Evolutionary conservation across 1,139 yeast genomes (phyloP).

Genomic region (Blastobotrys proliferans): DNA sequence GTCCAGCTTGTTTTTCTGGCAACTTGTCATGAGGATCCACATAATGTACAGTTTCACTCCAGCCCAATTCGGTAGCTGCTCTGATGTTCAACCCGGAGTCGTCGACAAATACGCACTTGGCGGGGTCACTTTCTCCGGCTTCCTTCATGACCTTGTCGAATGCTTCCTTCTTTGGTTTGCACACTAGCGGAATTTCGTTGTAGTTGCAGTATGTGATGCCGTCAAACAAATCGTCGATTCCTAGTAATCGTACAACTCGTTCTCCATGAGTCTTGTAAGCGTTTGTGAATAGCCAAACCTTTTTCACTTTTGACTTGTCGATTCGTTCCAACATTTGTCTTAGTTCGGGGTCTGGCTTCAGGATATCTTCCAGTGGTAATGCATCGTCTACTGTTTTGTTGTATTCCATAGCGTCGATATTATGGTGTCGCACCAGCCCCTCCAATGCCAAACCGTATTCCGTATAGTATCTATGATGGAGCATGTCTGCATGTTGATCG

Average conservation of each 20-base stretch:
- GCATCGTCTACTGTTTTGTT: constrained; percentile 89
- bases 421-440: constrained; percentile 79
- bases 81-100: constrained; percentile 33
- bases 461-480: constrained; percentile 73
- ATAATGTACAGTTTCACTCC: constrained; percentile 52
- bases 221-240: constrained; percentile 85
- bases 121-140: constrained; percentile 52
- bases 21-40: constrained; percentile 48
- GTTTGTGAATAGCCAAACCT: constrained; percentile 86
- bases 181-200: constrained; percentile 56
- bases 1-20: constrained; percentile 41
- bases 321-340: constrained; percentile 34
- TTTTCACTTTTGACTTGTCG: constrained; percentile 45
- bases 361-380: constrained; percentile 71
- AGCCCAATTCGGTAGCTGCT: constrained; percentile 46
- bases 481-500: constrained; percentile 69
- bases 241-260: constrained; percentile 67
- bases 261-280: constrained; percentile 89
- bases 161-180: constrained; percentile 77
- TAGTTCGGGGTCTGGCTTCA: constrained; percentile 48
- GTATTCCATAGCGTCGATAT: constrained; percentile 84
- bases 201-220: constrained; percentile 94
- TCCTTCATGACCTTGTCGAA: constrained; percentile 54
- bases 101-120: constrained; percentile 65
- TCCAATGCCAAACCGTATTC: constrained; percentile 91